These are phyloP conservation scores for Vicia sativa DNA, from an alignment of 306 rosid genomes.

Conservation along the genomic window DNA sequence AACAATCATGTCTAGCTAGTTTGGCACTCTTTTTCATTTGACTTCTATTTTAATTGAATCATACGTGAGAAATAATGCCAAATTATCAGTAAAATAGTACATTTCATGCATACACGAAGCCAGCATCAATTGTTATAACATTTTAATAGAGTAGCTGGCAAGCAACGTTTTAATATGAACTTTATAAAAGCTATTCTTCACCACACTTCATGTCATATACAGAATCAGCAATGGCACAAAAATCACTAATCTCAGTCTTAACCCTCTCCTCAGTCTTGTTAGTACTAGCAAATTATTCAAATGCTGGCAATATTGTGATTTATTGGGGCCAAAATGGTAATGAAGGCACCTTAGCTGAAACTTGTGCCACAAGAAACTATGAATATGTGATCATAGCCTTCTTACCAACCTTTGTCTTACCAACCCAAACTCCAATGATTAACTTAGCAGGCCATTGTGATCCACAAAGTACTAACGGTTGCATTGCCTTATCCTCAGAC, in stretches of 20 bases:
- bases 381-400: conserved; percentile 45
- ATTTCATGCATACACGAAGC: neutral
- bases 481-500: neutral
- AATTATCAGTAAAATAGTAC: conserved; percentile 8
- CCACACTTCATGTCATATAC: neutral
- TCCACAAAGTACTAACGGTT: neutral
- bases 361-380: conserved; percentile 47
- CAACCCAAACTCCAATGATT: conserved; percentile 21
- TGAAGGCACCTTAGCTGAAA: conserved; percentile 39
- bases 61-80: conserved; percentile 5
- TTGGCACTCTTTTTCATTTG: neutral
- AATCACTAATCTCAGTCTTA: conserved; percentile 11
- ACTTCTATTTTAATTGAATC: conserved; percentile 6
- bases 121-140: conserved; percentile 1
- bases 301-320: conserved; percentile 42
- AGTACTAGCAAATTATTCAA: conserved; percentile 20
- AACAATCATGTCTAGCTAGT: too few relatives aligned
- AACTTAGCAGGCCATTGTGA: conserved; percentile 24
- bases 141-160: neutral
- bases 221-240: conserved; percentile 12
- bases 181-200: conserved; percentile 17
- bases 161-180: conserved; percentile 30
- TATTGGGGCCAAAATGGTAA: conserved; percentile 54
- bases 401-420: conserved; percentile 42
- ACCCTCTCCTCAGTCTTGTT: conserved; percentile 9